These are phyloP conservation scores for Clathrospora elynae DNA, from an alignment of 2,329 filamentous ascomycete genomes.

Conservation along the genomic window DNA sequence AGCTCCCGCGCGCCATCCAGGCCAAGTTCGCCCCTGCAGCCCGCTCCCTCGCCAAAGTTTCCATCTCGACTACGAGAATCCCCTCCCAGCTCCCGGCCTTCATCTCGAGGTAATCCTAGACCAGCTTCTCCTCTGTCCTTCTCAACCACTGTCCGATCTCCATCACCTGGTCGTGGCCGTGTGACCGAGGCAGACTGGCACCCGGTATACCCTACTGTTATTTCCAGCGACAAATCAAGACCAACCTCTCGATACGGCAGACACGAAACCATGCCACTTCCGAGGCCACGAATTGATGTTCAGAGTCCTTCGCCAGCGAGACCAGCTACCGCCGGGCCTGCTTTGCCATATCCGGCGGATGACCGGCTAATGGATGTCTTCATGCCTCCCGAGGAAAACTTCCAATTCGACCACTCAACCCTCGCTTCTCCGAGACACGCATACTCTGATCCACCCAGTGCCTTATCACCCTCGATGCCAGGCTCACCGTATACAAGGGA, in stretches of 20 bases:
- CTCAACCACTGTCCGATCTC: constrained; percentile 23
- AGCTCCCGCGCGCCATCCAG: constrained; percentile 28
- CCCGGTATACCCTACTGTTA: constrained; percentile 37
- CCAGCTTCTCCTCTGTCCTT: constrained; percentile 36
- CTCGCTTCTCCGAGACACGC: constrained; percentile 27
- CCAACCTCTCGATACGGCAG: constrained; percentile 35
- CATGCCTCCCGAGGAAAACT: constrained; percentile 53
- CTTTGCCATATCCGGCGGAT: constrained; percentile 55
- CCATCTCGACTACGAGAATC: constrained; percentile 31
- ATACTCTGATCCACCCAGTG: constrained; percentile 31
- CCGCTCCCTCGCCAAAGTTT: constrained; percentile 36
- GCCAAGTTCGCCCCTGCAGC: constrained; percentile 36
- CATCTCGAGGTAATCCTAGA: constrained; percentile 33
- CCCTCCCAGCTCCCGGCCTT: constrained; percentile 33
- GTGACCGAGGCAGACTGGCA: constrained; percentile 39
- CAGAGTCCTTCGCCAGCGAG: constrained; percentile 42
- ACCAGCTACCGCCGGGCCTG: constrained; percentile 24
- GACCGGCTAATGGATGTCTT: constrained; percentile 42
- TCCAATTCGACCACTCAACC: constrained; percentile 46
- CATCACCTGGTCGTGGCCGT: constrained; percentile 26
- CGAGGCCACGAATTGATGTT: constrained; percentile 40
- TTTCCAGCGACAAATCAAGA: constrained; percentile 30
- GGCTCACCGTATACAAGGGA: constrained; percentile 31
- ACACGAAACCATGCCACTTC: constrained; percentile 39
- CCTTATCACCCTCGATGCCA: constrained; percentile 25